Conservation (phyloP, 106 monocot species). For the Dendrobium huoshanense region DNA sequence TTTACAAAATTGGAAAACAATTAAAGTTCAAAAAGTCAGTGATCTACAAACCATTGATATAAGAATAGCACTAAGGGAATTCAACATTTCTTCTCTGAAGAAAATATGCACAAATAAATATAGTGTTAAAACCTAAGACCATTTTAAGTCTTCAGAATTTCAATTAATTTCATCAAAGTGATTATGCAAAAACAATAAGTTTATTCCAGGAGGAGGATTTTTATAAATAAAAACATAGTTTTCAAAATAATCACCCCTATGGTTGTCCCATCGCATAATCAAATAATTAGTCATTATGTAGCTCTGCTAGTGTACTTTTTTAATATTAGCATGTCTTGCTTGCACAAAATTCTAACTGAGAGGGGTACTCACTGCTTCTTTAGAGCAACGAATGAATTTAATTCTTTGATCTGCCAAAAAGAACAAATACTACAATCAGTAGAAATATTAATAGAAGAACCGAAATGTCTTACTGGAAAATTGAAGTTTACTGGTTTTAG, state of each 20-base stretch:
- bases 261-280: background rate
- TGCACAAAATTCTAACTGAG: background rate
- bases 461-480: background rate
- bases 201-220: background rate
- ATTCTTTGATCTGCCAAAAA: conserved; percentile 69
- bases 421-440: conserved; percentile 5
- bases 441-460: background rate
- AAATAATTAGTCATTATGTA: background rate
- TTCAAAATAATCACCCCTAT: background rate
- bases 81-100: background rate
- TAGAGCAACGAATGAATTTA: conserved; percentile 72
- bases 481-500: background rate
- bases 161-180: background rate
- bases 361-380: conserved; percentile 70
- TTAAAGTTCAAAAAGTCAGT: background rate
- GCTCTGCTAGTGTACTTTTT: background rate
- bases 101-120: background rate
- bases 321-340: background rate
- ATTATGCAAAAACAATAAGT: background rate
- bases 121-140: background rate
- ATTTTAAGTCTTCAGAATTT: background rate
- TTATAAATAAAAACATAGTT: background rate
- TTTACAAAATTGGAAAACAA: background rate
- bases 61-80: background rate
- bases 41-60: background rate